Evolutionary conservation across 2,329 filamentous ascomycete genomes (phyloP).

Genomic region (Annulohypoxylon truncatum): DNA sequence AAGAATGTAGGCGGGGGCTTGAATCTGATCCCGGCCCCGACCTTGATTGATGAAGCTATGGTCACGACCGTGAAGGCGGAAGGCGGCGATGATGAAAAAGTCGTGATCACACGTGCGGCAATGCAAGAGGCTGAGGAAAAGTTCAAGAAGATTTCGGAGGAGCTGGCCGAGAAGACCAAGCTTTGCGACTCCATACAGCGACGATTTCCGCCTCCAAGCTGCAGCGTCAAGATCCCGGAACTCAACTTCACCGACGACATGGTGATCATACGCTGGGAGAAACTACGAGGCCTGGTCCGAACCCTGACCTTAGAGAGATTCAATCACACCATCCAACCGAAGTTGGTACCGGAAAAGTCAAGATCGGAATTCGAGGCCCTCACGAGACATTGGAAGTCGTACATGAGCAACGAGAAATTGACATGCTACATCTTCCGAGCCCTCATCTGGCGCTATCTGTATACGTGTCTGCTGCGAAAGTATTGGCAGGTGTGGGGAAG

Average conservation of each 20-base stretch:
- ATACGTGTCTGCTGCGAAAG: slow-evolving; percentile 41
- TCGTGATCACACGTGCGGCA: slow-evolving; percentile 38
- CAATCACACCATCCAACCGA: slow-evolving; percentile 28
- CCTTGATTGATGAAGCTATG: not conserved
- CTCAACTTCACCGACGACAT: slow-evolving; percentile 38
- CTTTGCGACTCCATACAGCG: slow-evolving; percentile 36
- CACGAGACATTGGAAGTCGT: slow-evolving; percentile 46
- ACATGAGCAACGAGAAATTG: slow-evolving; percentile 38
- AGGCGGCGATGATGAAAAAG: slow-evolving; percentile 20
- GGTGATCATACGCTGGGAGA: slow-evolving; percentile 38
- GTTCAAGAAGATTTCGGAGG: slow-evolving; percentile 26
- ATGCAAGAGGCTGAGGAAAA: slow-evolving; percentile 37
- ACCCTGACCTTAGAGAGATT: slow-evolving; percentile 40
- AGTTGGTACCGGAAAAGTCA: slow-evolving; percentile 32
- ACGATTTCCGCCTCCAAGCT: slow-evolving; percentile 19
- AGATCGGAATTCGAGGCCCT: slow-evolving; percentile 42
- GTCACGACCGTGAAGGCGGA: not conserved
- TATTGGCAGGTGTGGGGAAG: slow-evolving; percentile 44
- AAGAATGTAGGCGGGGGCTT: not conserved
- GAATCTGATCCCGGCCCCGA: not conserved
- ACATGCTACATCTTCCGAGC: slow-evolving; percentile 46
- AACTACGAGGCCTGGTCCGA: slow-evolving; percentile 42
- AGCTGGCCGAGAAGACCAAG: slow-evolving; percentile 39
- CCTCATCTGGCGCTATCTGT: slow-evolving; percentile 48
- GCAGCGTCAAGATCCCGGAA: not conserved